These are phyloP conservation scores for Lipomyces japonicus DNA, from an alignment of 805 yeast species.

Conservation along the genomic window DNA sequence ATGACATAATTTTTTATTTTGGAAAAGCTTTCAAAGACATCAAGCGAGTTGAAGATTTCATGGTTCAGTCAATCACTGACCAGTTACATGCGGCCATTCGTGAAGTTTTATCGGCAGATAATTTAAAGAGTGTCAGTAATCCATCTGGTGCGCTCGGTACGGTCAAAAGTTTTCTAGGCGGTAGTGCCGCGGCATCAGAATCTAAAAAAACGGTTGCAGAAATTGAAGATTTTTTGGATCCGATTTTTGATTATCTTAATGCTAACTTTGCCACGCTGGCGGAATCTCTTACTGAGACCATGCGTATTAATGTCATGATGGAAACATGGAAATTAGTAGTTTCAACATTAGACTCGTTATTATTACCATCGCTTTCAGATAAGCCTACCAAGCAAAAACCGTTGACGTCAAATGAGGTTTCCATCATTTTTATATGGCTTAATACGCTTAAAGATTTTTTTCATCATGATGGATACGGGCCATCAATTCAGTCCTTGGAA, in stretches of 20 bases:
- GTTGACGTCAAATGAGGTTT: conserved; percentile 58
- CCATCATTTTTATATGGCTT: conserved; percentile 68
- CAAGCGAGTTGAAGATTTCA: conserved; percentile 59
- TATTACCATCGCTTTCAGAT: conserved; percentile 63
- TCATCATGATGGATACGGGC: conserved; percentile 78
- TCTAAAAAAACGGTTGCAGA: conserved; percentile 34
- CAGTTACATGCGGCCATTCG: conserved; percentile 44
- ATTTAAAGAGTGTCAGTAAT: conserved; percentile 38
- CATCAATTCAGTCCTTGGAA: conserved; percentile 60
- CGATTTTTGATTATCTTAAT: conserved; percentile 71
- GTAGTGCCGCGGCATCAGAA: neutral
- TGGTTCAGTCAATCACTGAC: conserved; percentile 65
- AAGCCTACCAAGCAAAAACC: conserved; percentile 41
- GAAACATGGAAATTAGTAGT: conserved; percentile 79
- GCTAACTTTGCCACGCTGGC: conserved; percentile 64
- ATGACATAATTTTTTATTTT: conserved; percentile 75
- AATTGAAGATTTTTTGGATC: conserved; percentile 62
- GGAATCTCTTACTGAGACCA: conserved; percentile 50
- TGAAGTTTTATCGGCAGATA: conserved; percentile 53
- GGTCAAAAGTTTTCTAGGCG: conserved; percentile 1
- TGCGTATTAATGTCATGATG: conserved; percentile 62
- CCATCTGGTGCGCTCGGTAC: conserved; percentile 1
- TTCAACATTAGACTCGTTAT: conserved; percentile 60
- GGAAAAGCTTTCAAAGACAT: conserved; percentile 71
- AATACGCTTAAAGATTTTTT: conserved; percentile 68